Base-by-base conservation (phyloP, 495 filamentous ascomycete genomes). In the Friedmanniomyces simplex region DNA sequence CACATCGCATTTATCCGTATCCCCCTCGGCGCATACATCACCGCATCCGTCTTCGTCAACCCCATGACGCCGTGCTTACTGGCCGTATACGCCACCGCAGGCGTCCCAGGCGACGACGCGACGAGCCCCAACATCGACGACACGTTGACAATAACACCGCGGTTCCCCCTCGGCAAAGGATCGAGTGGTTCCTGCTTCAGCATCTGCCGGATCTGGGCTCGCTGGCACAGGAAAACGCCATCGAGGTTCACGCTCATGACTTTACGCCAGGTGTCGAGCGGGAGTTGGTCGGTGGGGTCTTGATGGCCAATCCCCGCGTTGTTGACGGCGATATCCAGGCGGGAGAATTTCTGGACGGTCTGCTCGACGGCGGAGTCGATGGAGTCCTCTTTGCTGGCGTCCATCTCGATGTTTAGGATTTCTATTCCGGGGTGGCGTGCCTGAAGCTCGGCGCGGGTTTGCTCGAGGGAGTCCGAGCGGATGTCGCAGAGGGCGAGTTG, bases 1-100 rank as follows among this genome's bases (percentile, higher is more conserved):
- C 75, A 78, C 20, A 78, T 71, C 1, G 74, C 75, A 58, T 78
- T 79, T 59, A 79, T 76, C 30, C 75, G 69, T 30, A 79, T 77
- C 21, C 74, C 74, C 12, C 70, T 50, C 20, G 62, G 61, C 0
- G 71, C 72, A 59, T 74, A 79, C 2, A 62, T 57, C 55, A 72
- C 72, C 8, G 73, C 76, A 55, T 79, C 77, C 58, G 70, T 66
- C 60, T 70, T 74, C 0, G 75, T 77, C 32, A 79, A 41, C 3
- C 73, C 76, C 48, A 74, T 67, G 50, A 65, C 60, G 28, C 49
- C 74, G 58, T 79, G 74, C 54, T 78, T 79, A 12, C 71, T 62
- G 1, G 74, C 68, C 0, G 57, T 64, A 55, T 77, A 76, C 12
- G 70, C 66, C 7, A 64, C 57, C 16, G 71, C 68, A 0, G 66